Conservation (phyloP, 2,329 filamentous ascomycete species). For the Parastagonospora avenae region DNA sequence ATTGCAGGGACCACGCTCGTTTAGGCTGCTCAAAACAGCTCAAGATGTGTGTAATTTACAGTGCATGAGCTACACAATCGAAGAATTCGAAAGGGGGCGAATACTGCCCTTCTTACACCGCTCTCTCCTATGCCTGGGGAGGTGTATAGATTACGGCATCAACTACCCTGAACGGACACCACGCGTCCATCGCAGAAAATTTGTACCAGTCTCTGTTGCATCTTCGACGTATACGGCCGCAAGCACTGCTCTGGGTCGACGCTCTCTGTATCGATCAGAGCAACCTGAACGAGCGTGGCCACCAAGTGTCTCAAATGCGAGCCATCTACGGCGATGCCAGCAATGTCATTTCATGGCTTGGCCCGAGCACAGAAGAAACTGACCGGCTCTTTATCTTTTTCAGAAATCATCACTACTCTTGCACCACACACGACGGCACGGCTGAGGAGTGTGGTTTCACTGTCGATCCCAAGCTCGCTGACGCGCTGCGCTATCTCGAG, state of each 20-base stretch:
- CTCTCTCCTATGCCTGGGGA: conserved; percentile 42
- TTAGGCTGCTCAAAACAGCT: too few relatives aligned
- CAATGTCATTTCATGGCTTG: conserved; percentile 17
- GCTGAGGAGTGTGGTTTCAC: neutral
- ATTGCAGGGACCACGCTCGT: too few relatives aligned
- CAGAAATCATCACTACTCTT: neutral
- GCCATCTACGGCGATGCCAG: conserved; percentile 14
- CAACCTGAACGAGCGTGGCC: conserved; percentile 14
- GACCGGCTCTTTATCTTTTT: neutral
- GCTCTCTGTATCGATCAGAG: conserved; percentile 32
- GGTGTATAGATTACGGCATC: conserved; percentile 14
- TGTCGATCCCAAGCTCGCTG: neutral
- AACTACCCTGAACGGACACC: conserved; percentile 3
- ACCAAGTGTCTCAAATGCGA: conserved; percentile 24
- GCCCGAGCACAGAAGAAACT: conserved; percentile 3
- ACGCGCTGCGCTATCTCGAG: neutral
- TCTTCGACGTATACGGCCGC: conserved; percentile 1
- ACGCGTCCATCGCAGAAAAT: conserved; percentile 7
- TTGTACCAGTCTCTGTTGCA: conserved; percentile 12
- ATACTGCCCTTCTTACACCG: conserved; percentile 18
- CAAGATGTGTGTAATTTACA: too few relatives aligned
- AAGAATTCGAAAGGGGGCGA: neutral
- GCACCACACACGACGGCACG: neutral
- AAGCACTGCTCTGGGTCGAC: conserved; percentile 26
- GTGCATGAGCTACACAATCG: neutral